Conservation (phyloP, 2,329 filamentous ascomycete genomes). For the Ramichloridium luteum region DNA sequence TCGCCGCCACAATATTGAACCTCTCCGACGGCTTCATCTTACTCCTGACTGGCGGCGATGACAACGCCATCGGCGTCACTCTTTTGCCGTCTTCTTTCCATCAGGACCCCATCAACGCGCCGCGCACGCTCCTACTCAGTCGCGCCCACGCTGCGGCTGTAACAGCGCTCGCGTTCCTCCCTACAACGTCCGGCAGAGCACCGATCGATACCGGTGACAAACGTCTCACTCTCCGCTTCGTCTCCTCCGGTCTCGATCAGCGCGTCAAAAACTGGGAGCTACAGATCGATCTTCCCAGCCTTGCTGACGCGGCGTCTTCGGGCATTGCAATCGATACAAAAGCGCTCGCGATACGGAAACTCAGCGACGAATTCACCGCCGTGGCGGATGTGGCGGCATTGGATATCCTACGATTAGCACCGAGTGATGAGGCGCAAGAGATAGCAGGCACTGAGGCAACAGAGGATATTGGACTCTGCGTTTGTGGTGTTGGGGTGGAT, state of each 20-base stretch:
- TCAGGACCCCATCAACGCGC: slow-evolving; percentile 4
- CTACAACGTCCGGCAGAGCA: too few relatives aligned
- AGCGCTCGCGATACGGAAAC: too few relatives aligned
- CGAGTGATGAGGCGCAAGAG: too few relatives aligned
- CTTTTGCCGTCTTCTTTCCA: slow-evolving; percentile 17
- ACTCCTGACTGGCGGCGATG: slow-evolving; percentile 72
- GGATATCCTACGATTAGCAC: slow-evolving; percentile 26
- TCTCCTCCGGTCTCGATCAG: slow-evolving; percentile 35
- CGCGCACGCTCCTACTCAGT: slow-evolving; percentile 32
- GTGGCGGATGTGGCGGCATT: slow-evolving; percentile 46
- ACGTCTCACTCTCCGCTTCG: slow-evolving; percentile 1
- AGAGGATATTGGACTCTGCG: slow-evolving; percentile 21
- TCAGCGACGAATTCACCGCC: slow-evolving; percentile 32
- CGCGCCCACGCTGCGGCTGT: slow-evolving; percentile 61
- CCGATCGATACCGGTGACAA: too few relatives aligned
- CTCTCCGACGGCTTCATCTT: slow-evolving; percentile 30
- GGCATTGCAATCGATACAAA: too few relatives aligned
- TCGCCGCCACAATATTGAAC: slow-evolving; percentile 35
- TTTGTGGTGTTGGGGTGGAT: slow-evolving; percentile 41
- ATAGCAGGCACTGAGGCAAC: too few relatives aligned
- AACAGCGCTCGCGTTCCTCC: slow-evolving; percentile 41
- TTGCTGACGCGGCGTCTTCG: too few relatives aligned
- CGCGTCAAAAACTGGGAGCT: slow-evolving; percentile 37
- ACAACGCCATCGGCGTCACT: slow-evolving; percentile 62
- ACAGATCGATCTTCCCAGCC: slow-evolving; percentile 13